These are phyloP conservation scores for Candida sp. DNA, from an alignment of 1,139 yeast genomes.

Conservation along the genomic window DNA sequence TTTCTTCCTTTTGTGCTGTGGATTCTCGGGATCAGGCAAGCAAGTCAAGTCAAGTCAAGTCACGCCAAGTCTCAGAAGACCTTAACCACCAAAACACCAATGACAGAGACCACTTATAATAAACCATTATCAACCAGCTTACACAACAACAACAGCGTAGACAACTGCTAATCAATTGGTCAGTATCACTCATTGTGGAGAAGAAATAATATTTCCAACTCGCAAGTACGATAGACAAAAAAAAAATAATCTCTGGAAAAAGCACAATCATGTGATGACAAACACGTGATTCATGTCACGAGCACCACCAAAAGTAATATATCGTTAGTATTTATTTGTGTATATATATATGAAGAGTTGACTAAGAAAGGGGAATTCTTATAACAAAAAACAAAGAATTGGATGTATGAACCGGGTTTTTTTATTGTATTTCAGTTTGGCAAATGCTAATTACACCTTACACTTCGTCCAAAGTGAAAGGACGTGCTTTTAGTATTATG, in stretches of 20 bases:
- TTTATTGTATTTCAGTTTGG: neutral
- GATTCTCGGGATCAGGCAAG: too few species aligned
- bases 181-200: too few species aligned
- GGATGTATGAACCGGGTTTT: neutral
- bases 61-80: too few species aligned
- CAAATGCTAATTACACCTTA: constrained; percentile 2
- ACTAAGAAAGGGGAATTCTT: neutral
- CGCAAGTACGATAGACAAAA: neutral
- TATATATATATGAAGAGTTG: neutral
- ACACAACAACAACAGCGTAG: too few species aligned
- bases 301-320: neutral
- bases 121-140: too few species aligned
- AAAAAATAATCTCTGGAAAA: neutral
- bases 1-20: too few species aligned
- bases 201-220: neutral
- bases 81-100: too few species aligned
- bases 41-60: too few species aligned
- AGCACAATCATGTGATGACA: neutral
- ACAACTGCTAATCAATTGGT: too few species aligned
- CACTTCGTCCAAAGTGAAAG: constrained; percentile 1
- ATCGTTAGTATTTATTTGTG: neutral
- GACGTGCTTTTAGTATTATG: neutral
- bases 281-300: neutral
- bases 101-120: too few species aligned
- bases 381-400: neutral